Conservation (phyloP, 176 grass and related monocot species). For the Chloris gayana region DNA sequence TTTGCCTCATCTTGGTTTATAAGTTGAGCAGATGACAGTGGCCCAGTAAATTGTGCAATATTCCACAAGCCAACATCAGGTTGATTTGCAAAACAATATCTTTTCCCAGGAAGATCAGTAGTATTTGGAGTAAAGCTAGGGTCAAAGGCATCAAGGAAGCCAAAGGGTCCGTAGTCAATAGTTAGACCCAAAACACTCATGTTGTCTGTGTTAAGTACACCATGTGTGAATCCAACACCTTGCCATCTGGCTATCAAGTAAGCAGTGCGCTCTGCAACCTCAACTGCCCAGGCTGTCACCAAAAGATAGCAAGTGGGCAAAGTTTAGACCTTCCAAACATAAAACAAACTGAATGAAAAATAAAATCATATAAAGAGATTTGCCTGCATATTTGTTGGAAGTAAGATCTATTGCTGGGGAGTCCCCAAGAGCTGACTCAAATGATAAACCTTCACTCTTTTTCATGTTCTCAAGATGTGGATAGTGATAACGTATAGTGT, state of each 20-base stretch:
- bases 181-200: slow-evolving; percentile 97
- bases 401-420: slow-evolving; percentile 87
- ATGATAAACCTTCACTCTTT: slow-evolving; percentile 88
- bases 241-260: slow-evolving; percentile 91
- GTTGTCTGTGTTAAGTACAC: slow-evolving; percentile 98
- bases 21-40: slow-evolving; percentile 73
- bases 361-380: not conserved
- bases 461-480: slow-evolving; percentile 84
- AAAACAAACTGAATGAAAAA: slow-evolving; percentile 14
- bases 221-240: slow-evolving; percentile 98
- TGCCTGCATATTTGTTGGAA: slow-evolving; percentile 98
- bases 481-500: slow-evolving; percentile 77
- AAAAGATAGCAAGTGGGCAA: not conserved
- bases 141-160: slow-evolving; percentile 97
- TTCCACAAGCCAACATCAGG: slow-evolving; percentile 98
- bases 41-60: slow-evolving; percentile 83
- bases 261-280: slow-evolving; percentile 94
- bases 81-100: slow-evolving; percentile 99
- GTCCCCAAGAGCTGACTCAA: slow-evolving; percentile 68
- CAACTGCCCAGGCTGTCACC: slow-evolving; percentile 89
- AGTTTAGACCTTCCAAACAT: slow-evolving; percentile 13
- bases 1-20: slow-evolving; percentile 89
- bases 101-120: slow-evolving; percentile 82
- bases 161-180: slow-evolving; percentile 97
- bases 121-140: slow-evolving; percentile 94